Percentiles rank a stretch among this genome's conserved stretches.
phyloP scores from a whole-genome alignment of 768 basidiomycete species.

The Rhodotorula babjevae region DNA sequence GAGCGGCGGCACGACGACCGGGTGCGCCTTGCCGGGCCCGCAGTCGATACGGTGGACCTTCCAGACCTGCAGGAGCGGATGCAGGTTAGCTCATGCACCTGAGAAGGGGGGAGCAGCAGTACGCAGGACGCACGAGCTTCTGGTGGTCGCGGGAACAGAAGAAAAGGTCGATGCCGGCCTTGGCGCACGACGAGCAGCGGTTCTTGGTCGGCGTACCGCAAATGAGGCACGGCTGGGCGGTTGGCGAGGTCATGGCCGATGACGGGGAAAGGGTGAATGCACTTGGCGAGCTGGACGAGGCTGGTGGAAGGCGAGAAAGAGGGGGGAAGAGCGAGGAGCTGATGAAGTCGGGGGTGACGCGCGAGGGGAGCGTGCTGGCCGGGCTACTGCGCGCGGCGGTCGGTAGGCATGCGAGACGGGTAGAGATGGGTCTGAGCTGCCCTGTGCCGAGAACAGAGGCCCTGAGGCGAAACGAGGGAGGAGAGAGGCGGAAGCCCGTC shows the following conservation, averaged over 20 bases:
- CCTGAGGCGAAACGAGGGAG: too few relatives aligned
- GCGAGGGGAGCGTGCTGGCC: too few relatives aligned
- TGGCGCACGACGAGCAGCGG: not conserved
- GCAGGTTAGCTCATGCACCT: too few relatives aligned
- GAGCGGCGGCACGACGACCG: not conserved
- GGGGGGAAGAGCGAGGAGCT: not conserved
- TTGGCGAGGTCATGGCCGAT: not conserved
- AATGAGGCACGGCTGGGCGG: not conserved
- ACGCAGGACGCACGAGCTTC: not conserved
- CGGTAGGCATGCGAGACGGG: too few relatives aligned
- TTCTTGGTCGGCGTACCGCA: not conserved
- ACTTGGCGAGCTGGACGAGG: not conserved
- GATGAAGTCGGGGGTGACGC: not conserved
- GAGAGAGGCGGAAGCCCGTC: too few relatives aligned
- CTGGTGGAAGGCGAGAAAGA: not conserved
- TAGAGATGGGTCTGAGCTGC: too few relatives aligned
- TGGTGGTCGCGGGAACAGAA: not conserved
- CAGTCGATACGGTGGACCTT: not conserved
- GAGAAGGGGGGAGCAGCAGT: too few relatives aligned
- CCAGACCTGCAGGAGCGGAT: not conserved
- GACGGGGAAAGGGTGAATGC: too few relatives aligned
- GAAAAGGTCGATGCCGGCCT: not conserved
- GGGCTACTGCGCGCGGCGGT: too few relatives aligned
- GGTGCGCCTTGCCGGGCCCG: not conserved
- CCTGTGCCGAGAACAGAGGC: too few relatives aligned